Percentiles rank a stretch among this genome's conserved stretches.
Evolutionary conservation across 345 rosid genomes (phyloP).

Genomic region (Heritiera fomes): DNA sequence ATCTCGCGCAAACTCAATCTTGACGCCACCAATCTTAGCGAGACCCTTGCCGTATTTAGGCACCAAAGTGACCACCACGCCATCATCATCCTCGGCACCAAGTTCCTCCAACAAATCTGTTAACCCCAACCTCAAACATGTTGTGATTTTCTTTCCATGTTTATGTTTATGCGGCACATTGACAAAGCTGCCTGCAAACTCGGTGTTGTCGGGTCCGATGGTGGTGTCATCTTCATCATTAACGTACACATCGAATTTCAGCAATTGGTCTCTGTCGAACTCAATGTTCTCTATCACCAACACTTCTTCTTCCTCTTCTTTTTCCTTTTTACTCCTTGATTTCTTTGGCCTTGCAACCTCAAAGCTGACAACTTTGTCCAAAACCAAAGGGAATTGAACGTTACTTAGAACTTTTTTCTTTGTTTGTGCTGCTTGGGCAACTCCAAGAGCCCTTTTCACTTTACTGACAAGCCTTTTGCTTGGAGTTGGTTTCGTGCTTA

Average conservation of each 20-base stretch:
- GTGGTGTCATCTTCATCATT: slow-evolving; percentile 43
- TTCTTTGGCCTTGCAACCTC: slow-evolving; percentile 50
- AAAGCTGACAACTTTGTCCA: slow-evolving; percentile 34
- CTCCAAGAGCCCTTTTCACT: neutral
- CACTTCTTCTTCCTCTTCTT: slow-evolving; percentile 59
- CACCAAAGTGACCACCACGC: slow-evolving; percentile 48
- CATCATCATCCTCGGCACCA: slow-evolving; percentile 52
- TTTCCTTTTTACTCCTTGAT: slow-evolving; percentile 48
- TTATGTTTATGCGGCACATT: slow-evolving; percentile 52
- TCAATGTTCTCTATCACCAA: slow-evolving; percentile 46
- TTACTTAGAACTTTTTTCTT: neutral
- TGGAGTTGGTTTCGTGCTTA: slow-evolving; percentile 50
- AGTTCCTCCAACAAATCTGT: slow-evolving; percentile 57
- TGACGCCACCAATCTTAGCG: slow-evolving; percentile 40
- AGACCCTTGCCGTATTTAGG: slow-evolving; percentile 36
- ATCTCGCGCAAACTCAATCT: slow-evolving; percentile 32
- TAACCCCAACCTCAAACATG: slow-evolving; percentile 42
- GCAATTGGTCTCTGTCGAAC: slow-evolving; percentile 33
- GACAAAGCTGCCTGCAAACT: slow-evolving; percentile 64
- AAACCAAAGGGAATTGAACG: slow-evolving; percentile 35
- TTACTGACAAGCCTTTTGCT: slow-evolving; percentile 26
- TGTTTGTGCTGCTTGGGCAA: slow-evolving; percentile 39
- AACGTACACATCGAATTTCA: slow-evolving; percentile 59
- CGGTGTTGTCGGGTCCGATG: slow-evolving; percentile 39
- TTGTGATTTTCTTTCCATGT: slow-evolving; percentile 41